Percentiles rank a stretch among this genome's conserved stretches.
phyloP scores from a whole-genome alignment of 31 red algal species.

The Odonthalia washingtoniensis region DNA sequence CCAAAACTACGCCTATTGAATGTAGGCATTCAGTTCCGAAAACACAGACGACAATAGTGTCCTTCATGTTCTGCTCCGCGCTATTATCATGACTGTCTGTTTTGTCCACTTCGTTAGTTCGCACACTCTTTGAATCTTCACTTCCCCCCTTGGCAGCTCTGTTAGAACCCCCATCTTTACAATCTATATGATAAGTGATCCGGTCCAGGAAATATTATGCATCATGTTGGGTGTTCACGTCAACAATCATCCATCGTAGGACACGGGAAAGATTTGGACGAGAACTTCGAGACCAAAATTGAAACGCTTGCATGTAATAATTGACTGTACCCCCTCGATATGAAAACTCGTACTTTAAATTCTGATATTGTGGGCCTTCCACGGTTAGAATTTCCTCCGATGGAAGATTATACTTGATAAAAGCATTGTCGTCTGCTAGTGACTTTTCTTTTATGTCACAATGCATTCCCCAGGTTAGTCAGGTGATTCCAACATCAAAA shows the following conservation, averaged over 20 bases:
- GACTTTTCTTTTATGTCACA: conserved; percentile 83
- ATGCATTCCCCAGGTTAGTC: conserved; percentile 92
- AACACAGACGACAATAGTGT: too few species aligned
- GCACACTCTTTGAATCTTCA: not conserved
- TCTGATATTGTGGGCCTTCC: not conserved
- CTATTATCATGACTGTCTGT: not conserved
- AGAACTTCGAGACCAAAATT: conserved; percentile 86
- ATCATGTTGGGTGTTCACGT: conserved; percentile 53
- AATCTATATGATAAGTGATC: not conserved
- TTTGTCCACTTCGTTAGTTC: not conserved
- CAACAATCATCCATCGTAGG: conserved; percentile 74
- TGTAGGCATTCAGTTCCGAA: too few species aligned
- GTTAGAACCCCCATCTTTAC: not conserved
- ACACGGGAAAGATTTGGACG: conserved; percentile 76
- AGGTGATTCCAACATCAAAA: conserved; percentile 81
- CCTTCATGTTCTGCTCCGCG: not conserved
- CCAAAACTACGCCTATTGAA: too few species aligned
- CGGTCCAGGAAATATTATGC: not conserved
- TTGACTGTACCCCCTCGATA: conserved; percentile 85
- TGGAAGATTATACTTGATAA: not conserved
- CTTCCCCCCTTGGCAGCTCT: not conserved
- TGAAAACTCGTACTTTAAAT: conserved; percentile 44
- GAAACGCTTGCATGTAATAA: conserved; percentile 85
- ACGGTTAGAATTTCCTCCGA: not conserved
- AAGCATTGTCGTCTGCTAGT: not conserved